Conservation (phyloP, 129 eudicot genomes). For the Deinandra increscens region DNA sequence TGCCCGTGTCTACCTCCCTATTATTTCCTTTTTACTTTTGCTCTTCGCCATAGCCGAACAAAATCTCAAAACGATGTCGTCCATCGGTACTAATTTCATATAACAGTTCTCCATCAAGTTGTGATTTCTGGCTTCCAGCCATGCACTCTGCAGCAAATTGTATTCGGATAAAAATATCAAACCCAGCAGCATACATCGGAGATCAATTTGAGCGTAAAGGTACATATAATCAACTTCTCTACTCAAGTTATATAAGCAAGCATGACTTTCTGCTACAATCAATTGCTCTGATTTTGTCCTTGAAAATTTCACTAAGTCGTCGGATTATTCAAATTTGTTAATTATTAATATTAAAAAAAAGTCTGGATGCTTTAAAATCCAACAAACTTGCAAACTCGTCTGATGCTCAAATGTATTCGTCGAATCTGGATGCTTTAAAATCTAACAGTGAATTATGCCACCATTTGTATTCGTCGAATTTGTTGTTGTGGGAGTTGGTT, state of each 20-base stretch:
- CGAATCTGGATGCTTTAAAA: no score
- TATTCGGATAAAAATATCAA: background rate
- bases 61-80: background rate
- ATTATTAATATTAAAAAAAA: no score
- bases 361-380: background rate
- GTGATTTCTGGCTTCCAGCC: background rate
- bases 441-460: no score
- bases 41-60: background rate
- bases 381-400: no score
- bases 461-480: no score
- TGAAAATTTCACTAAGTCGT: no score
- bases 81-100: background rate
- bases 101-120: background rate
- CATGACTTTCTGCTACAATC: no score
- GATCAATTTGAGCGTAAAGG: constrained; percentile 20
- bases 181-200: background rate
- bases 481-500: no score
- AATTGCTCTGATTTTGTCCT: no score
- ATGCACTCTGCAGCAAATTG: background rate
- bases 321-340: no score
- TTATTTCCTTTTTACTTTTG: background rate
- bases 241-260: background rate
- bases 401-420: no score
- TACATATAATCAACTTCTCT: constrained; percentile 8
- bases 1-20: constrained; percentile 12